Evolutionary conservation across 495 filamentous ascomycete species (phyloP).

Genomic region (Xylaria grammica): DNA sequence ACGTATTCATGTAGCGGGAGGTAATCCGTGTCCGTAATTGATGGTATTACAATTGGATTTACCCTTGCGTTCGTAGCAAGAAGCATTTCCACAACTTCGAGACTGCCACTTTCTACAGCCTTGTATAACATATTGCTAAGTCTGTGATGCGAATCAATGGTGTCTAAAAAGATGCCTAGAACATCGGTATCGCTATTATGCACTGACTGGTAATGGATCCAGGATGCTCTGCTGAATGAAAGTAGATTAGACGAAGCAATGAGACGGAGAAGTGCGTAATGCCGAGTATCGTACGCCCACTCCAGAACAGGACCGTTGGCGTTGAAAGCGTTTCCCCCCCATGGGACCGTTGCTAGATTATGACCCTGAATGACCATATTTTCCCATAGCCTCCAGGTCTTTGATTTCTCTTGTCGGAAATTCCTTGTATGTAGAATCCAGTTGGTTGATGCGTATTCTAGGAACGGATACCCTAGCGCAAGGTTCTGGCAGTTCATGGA

Average conservation of each 20-base stretch:
- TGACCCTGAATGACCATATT: background rate
- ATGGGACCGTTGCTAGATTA: background rate
- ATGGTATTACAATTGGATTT: too few relatives aligned
- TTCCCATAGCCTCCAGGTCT: constrained; percentile 9
- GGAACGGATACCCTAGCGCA: constrained; percentile 9
- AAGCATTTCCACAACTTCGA: background rate
- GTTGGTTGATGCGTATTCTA: constrained; percentile 16
- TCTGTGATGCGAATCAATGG: background rate
- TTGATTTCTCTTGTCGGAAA: background rate
- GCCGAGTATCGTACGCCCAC: background rate
- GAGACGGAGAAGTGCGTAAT: background rate
- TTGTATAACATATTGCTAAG: background rate
- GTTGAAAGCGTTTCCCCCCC: background rate
- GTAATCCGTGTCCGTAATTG: too few relatives aligned
- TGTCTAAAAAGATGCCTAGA: background rate
- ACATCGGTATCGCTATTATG: background rate
- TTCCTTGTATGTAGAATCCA: constrained; percentile 16
- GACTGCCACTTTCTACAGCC: background rate
- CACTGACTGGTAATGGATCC: background rate
- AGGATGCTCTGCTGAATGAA: background rate
- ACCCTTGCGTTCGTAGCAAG: too few relatives aligned
- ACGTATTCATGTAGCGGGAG: too few relatives aligned
- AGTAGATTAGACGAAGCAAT: background rate
- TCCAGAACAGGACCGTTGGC: background rate
- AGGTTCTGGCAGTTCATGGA: background rate